These are phyloP conservation scores for Abrus precatorius DNA, from an alignment of 306 rosid genomes.

Conservation along the genomic window DNA sequence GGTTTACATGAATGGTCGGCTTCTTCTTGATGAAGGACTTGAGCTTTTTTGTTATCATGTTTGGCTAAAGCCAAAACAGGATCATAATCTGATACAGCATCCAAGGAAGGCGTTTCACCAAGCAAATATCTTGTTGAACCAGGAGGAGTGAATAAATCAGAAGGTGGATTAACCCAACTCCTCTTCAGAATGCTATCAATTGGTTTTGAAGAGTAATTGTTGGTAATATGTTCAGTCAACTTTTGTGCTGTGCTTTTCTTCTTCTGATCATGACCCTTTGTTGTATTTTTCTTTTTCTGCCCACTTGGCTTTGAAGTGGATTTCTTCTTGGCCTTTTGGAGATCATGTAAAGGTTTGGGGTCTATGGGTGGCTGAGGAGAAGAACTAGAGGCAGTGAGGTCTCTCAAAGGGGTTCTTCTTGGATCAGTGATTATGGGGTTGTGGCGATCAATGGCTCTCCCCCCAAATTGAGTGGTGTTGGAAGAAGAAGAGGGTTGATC, in stretches of 20 bases:
- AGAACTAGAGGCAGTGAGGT: slow-evolving; percentile 45
- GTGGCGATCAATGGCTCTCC: slow-evolving; percentile 87
- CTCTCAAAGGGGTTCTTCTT: slow-evolving; percentile 59
- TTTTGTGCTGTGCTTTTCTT: slow-evolving; percentile 49
- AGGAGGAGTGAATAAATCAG: slow-evolving; percentile 73
- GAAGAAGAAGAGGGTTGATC: slow-evolving; percentile 65
- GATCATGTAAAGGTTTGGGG: slow-evolving; percentile 55
- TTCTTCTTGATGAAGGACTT: slow-evolving; percentile 45
- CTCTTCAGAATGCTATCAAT: slow-evolving; percentile 59
- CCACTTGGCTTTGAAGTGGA: slow-evolving; percentile 48
- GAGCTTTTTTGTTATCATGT: slow-evolving; percentile 44
- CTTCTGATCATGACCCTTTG: slow-evolving; percentile 46
- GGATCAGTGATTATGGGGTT: slow-evolving; percentile 87
- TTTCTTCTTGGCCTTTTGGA: slow-evolving; percentile 57
- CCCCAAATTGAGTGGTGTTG: slow-evolving; percentile 71
- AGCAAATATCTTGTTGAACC: slow-evolving; percentile 83
- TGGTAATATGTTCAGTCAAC: slow-evolving; percentile 42
- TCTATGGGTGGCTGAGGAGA: slow-evolving; percentile 47
- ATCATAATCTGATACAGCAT: slow-evolving; percentile 54
- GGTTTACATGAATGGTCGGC: slow-evolving; percentile 49
- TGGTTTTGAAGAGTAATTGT: slow-evolving; percentile 54
- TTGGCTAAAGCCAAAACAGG: slow-evolving; percentile 57
- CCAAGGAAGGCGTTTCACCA: slow-evolving; percentile 55
- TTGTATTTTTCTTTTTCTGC: slow-evolving; percentile 48
- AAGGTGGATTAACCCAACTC: slow-evolving; percentile 62